Base-by-base conservation (phyloP, 2,329 filamentous ascomycete species). In the Dryadomyces quercus-mongolicae region DNA sequence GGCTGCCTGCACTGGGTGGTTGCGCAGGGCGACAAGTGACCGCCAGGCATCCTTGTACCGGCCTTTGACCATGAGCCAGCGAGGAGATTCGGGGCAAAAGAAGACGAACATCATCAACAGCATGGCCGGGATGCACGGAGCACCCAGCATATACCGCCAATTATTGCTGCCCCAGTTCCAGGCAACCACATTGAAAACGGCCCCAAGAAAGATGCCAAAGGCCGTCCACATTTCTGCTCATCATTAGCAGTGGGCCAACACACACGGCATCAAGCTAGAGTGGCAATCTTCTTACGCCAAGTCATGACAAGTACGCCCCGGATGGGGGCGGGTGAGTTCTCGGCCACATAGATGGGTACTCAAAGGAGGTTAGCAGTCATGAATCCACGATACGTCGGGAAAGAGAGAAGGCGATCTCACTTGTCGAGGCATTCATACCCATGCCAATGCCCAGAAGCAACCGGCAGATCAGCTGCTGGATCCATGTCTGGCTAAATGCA, bases 301-400 rank as follows among this genome's bases (percentile, higher is more conserved):
- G 82, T 83, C 86, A 92, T 92, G 58, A 91, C 86, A 18, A 93
- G 73, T 8, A 84, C 86, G 59, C 86, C 85, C 64, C 86, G 80
- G 54, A 89, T 83, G 1, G 74, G 66, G 1, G 85, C 81, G 0
- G 86, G 86, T 0, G 82, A 78, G 55, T 81, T 86, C 66, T 91
- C 86, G 2, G 86, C 86, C 0, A 85, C 82, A 61, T 87, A 91
- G 31, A 91, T 82, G 0, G 87, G 86, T 1, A 88, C 84, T 49
- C 74, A 73, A 73, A 5, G n/a, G 40, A 16, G 51, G 65, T 31
- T 64, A 20, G 46, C 46, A 34, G 8, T 49, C 13, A 34, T 42
- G 38, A 42, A 42, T n/a, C 12, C 38, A 42, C n/a, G n/a, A n/a
- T 4, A 42, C 13, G 12, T 15, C n/a, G 22, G 22, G 25, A 49